Base-by-base conservation (phyloP, 306 rosid genomes). In the Quercus wislizeni region DNA sequence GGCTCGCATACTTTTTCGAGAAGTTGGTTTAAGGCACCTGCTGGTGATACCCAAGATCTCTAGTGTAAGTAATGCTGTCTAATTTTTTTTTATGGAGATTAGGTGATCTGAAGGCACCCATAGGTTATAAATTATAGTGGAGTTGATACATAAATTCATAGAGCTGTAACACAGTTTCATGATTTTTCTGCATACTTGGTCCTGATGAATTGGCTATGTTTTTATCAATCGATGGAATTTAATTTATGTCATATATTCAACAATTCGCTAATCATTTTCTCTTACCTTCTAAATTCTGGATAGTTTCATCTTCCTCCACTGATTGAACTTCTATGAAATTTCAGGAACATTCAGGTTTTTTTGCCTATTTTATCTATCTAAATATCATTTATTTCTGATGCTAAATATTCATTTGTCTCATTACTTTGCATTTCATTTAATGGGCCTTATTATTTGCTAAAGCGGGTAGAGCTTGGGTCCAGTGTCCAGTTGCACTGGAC, bases 1-100 rank as follows among this genome's bases (percentile, higher is more conserved):
- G 93, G 99, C 98, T 64, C 93, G 88, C 33, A 80, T 69, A 52
- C 94, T 93, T 74, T 93, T 95, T 61, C 91, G 99, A 64, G 88
- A 87, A 83, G 88, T 92, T 49, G 97, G 98, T 69, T 89, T 95
- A 64, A 89, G 99, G 84, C 99, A 95, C 83, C 83, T 95, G 83
- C 89, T 95, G 28, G 98, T 95, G 81, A 79, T 93, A 78, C 99
- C 99, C 67, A 95, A 89, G 91, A 68, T 90, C 83, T 75, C 94
- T 5, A 7, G 85, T 15, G 99, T 95, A 92, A 90, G 99, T 91
- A 70, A 73, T 71, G 74, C 57, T 63, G 4, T 52, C 79, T 56
- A 75, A 57, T 33, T 15, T 72, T 62, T 31, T 62, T 63, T 41
- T 8, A 41, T 21, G 74, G 28, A 49, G 25, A 55, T 55, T 7